These are phyloP conservation scores for Diplocarpon mali DNA, from an alignment of 2,329 filamentous ascomycete species.

Conservation along the genomic window DNA sequence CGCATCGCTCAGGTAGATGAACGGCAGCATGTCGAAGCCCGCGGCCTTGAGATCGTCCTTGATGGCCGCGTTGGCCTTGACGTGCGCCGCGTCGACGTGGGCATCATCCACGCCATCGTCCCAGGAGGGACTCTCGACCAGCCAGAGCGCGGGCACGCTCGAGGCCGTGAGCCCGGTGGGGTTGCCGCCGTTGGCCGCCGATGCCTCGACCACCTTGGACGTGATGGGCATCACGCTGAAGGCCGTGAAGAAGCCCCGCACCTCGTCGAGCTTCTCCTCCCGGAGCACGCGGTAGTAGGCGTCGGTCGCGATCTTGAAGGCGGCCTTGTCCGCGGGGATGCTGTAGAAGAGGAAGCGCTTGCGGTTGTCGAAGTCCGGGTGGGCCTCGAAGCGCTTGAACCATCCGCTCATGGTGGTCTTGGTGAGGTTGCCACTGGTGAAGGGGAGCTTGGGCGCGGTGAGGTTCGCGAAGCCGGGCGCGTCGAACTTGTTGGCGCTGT, in stretches of 20 bases:
- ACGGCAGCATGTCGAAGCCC: too few relatives aligned
- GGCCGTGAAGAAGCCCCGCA: slow-evolving; percentile 3
- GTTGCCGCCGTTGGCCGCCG: not conserved
- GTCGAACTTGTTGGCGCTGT: too few relatives aligned
- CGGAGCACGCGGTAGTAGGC: not conserved
- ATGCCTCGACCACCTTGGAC: not conserved
- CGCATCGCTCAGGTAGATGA: too few relatives aligned
- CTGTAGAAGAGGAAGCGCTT: slow-evolving; percentile 1
- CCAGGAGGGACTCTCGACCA: slow-evolving; percentile 4
- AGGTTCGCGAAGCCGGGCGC: too few relatives aligned
- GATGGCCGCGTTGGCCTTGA: not conserved
- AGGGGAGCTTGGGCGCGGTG: too few relatives aligned
- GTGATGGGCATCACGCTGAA: slow-evolving; percentile 4
- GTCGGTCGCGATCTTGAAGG: not conserved
- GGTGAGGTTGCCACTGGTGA: too few relatives aligned
- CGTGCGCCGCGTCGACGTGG: not conserved
- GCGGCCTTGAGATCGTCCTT: not conserved
- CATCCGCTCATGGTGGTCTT: too few relatives aligned
- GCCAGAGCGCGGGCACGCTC: not conserved
- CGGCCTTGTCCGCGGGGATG: not conserved
- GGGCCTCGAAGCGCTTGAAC: too few relatives aligned
- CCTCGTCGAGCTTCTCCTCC: not conserved
- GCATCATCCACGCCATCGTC: slow-evolving; percentile 1
- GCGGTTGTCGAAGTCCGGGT: not conserved
- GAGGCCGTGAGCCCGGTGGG: not conserved